Conservation (phyloP, 2,329 filamentous ascomycete species). For the Arthrobotrys entomopaga region DNA sequence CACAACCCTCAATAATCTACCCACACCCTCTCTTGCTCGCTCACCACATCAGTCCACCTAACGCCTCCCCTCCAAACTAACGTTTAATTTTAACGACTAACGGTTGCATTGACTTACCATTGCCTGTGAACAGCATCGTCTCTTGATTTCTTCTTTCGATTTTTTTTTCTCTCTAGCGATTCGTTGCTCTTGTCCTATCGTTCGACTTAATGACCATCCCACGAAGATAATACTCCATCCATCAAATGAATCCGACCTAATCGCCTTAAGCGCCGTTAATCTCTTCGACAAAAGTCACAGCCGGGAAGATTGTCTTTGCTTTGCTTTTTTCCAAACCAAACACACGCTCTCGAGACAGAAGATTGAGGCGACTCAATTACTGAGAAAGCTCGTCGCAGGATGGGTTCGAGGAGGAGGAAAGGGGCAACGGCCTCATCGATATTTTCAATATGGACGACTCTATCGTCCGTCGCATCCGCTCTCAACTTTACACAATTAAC, state of each 20-base stretch:
- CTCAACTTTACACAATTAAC: conserved; percentile 48
- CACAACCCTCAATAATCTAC: conserved; percentile 1
- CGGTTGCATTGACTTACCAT: conserved; percentile 23
- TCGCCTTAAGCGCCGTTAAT: conserved; percentile 25
- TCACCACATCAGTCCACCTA: too few species aligned
- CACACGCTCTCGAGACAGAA: not conserved
- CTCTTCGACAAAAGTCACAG: conserved; percentile 10
- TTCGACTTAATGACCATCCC: conserved; percentile 45
- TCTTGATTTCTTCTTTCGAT: conserved; percentile 10
- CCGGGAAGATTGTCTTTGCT: not conserved
- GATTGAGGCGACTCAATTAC: conserved; percentile 42
- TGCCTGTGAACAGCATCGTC: conserved; percentile 18
- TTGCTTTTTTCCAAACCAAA: not conserved
- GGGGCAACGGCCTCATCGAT: conserved; percentile 41
- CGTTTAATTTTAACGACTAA: conserved; percentile 42
- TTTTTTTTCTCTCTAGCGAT: conserved; percentile 9
- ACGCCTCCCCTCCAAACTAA: conserved; percentile 18
- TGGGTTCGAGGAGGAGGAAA: conserved; percentile 48
- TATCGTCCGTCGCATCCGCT: conserved; percentile 40
- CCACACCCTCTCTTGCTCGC: not conserved
- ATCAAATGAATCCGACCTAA: conserved; percentile 47
- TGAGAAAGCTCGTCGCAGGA: conserved; percentile 26
- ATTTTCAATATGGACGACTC: conserved; percentile 49
- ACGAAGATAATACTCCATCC: conserved; percentile 34
- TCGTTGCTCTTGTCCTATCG: conserved; percentile 3